phyloP scores from a whole-genome alignment of 768 basidiomycete species.

The Gymnopilus dilepis region DNA sequence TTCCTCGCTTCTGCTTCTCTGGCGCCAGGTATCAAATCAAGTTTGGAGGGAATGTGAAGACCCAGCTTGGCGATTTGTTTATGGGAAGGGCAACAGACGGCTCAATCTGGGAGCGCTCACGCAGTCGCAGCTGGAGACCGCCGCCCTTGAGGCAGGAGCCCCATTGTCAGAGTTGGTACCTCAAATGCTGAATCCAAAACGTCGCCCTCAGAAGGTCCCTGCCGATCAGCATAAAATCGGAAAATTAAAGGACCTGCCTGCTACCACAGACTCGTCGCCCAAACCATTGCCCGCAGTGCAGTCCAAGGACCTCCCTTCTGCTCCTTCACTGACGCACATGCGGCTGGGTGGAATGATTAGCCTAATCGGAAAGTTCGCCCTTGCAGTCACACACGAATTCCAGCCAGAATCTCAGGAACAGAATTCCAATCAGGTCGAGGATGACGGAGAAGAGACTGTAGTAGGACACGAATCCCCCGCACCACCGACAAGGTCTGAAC shows the following conservation, averaged over 20 bases:
- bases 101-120: constrained; percentile 69
- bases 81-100: constrained; percentile 53
- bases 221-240: not conserved
- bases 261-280: not conserved
- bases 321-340: constrained; percentile 53
- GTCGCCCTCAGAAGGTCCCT: not conserved
- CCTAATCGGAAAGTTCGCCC: constrained; percentile 56
- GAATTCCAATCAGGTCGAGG: not conserved
- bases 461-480: constrained; percentile 11
- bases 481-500: constrained; percentile 2
- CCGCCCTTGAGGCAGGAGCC: constrained; percentile 72
- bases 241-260: not conserved
- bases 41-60: constrained; percentile 28
- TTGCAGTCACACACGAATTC: constrained; percentile 36
- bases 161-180: constrained; percentile 59
- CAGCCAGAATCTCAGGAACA: constrained; percentile 1
- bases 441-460: constrained; percentile 5
- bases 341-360: constrained; percentile 62
- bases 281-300: constrained; percentile 7
- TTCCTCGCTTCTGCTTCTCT: constrained; percentile 14
- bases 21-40: constrained; percentile 20
- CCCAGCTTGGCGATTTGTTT: constrained; percentile 30
- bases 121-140: constrained; percentile 57
- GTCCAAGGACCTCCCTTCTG: not conserved
- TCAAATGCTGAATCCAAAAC: constrained; percentile 31